Evolutionary conservation across 2,329 filamentous ascomycete species (phyloP).

Genomic region (Akanthomyces muscarius): DNA sequence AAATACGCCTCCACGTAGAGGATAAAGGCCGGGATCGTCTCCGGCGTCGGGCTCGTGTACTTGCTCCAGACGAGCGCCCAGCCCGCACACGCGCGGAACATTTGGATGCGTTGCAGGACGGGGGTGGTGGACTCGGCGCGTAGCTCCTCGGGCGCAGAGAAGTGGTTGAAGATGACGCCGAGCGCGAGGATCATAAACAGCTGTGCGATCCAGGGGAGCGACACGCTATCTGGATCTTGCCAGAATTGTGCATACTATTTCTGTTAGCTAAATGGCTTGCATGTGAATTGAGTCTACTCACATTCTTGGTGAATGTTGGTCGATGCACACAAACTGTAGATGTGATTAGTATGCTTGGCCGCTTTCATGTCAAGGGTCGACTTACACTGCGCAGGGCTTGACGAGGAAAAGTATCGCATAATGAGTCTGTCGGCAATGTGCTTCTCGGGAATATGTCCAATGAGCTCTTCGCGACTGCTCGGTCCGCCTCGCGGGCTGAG

Average conservation of each 20-base stretch:
- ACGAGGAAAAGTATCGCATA: slow-evolving; percentile 50
- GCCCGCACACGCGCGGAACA: slow-evolving; percentile 47
- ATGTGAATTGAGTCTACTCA: slow-evolving; percentile 24
- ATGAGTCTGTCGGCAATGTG: slow-evolving; percentile 47
- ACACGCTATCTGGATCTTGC: slow-evolving; percentile 35
- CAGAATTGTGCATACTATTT: slow-evolving; percentile 49
- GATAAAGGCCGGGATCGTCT: slow-evolving; percentile 48
- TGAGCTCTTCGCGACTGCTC: slow-evolving; percentile 42
- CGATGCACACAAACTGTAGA: slow-evolving; percentile 48
- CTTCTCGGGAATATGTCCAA: slow-evolving; percentile 45
- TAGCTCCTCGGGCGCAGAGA: slow-evolving; percentile 42
- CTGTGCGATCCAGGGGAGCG: slow-evolving; percentile 47
- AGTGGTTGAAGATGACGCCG: slow-evolving; percentile 43
- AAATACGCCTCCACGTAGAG: slow-evolving; percentile 53
- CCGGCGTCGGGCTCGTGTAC: slow-evolving; percentile 46
- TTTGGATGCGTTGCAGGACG: slow-evolving; percentile 42
- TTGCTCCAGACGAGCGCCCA: slow-evolving; percentile 48
- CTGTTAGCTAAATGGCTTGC: slow-evolving; percentile 1
- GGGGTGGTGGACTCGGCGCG: slow-evolving; percentile 36
- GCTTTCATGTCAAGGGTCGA: slow-evolving; percentile 1
- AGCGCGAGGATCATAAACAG: slow-evolving; percentile 46
- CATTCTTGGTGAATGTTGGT: slow-evolving; percentile 46
- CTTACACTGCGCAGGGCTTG: slow-evolving; percentile 49
- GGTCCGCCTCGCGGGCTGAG: slow-evolving; percentile 38
- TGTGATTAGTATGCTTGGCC: slow-evolving; percentile 15